Evolutionary conservation across 169 alveolate species (phyloP), one percentile per base, ranked within the genome.

Genomic region (Cryptosporidium ubiquitum): DNA sequence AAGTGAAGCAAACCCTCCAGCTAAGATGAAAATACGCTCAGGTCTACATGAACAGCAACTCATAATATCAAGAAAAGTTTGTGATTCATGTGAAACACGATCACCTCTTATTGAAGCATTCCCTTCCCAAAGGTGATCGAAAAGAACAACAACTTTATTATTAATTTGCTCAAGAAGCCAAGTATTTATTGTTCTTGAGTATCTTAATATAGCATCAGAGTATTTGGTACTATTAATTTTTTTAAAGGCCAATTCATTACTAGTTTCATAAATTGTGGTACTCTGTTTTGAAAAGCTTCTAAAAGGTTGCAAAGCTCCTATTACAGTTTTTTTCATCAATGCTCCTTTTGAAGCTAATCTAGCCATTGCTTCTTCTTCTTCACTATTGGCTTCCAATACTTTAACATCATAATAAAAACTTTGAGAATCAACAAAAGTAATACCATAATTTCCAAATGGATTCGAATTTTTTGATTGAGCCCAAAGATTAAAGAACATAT

Each of bases 61-160:
- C 75, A 79, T 61, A 37, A 79, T 61, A 40, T 79, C 89, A 18
- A 79, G 40, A 44, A 79, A 79, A n/a, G 75, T 39, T 49, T 60
- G 33, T 40, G 89, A 79, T 79, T 79, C 89, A 44, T 79, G 89
- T 7, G 89, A 79, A 40, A 79, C 49, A n/a, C 89, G 51, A 29
- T 79, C 89, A 31, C 89, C 89, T 40, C 79, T 79, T 18, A 64
- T 79, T 23, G 89, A 79, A 16, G 89, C 89, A 47, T 79, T 79
- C 26, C 89, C 89, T 26, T 79, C 89, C 89, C 89, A 79, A 31
- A 79, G 39, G 23, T 79, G 89, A 66, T 79, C 89, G 35, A 79
- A 79, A n/a, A 79, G 47, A 5, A 79, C 89, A 42, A 79, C 35
- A 10, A 79, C 64, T 26, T 79, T 79, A 33, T 64, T 42, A 29